A percentile compares a stretch with the other conserved stretches of the same genome.
Conservation (phyloP, 148 eudicot species). For the Tetragonia tetragonoides region DNA sequence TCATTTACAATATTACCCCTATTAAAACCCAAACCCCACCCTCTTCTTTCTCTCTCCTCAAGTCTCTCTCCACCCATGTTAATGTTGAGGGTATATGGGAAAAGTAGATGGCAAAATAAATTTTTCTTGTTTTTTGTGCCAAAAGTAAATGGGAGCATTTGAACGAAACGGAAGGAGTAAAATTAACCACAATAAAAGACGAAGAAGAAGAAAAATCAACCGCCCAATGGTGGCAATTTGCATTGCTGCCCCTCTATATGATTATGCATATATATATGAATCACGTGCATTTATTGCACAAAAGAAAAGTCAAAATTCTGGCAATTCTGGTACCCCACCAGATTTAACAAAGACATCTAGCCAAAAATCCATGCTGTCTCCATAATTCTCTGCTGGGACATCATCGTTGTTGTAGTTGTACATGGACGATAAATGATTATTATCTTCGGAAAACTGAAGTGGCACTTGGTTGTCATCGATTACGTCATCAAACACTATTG, state of each 20-base stretch:
- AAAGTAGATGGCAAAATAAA: too few relatives aligned
- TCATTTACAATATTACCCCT: too few relatives aligned
- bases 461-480: neutral
- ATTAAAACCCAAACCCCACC: too few relatives aligned
- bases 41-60: too few relatives aligned
- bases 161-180: too few relatives aligned
- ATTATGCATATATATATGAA: too few relatives aligned
- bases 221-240: neutral
- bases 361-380: constrained; percentile 46
- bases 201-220: neutral
- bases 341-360: constrained; percentile 40
- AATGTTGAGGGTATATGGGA: too few relatives aligned
- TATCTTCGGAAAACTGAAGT: neutral
- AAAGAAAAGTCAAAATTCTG: constrained; percentile 34
- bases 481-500: neutral
- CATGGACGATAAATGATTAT: constrained; percentile 9
- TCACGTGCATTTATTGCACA: too few relatives aligned
- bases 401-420: neutral
- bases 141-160: too few relatives aligned
- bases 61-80: too few relatives aligned
- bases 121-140: too few relatives aligned
- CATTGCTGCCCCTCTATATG: neutral
- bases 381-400: neutral
- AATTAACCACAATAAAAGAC: neutral
- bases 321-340: constrained; percentile 38